A percentile compares a stretch with the other conserved stretches of the same genome.
Evolutionary conservation across 352 stramenopile species (phyloP).

Genomic region (Halophytophthora polymorphica): DNA sequence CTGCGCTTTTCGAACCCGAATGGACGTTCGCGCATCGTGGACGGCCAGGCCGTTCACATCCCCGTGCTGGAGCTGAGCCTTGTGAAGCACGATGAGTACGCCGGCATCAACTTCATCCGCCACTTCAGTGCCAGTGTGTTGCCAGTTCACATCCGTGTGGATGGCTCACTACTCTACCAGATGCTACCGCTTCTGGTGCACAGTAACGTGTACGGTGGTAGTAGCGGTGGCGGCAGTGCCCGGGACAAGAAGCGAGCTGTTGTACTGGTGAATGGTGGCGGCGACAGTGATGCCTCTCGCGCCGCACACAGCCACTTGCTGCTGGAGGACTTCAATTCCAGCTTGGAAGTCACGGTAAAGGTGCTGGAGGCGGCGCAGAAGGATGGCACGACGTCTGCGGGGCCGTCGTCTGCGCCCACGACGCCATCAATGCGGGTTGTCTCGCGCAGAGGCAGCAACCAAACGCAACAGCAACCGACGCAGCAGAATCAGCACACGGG

Average conservation of each 20-base stretch:
- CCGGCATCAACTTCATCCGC: conserved; percentile 84
- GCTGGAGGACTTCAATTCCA: conserved; percentile 71
- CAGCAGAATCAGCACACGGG: conserved; percentile 26
- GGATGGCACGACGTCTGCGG: conserved; percentile 47
- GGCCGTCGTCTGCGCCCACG: conserved; percentile 24
- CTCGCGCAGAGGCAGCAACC: conserved; percentile 19
- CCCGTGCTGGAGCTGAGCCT: conserved; percentile 73
- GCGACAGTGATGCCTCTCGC: conserved; percentile 22
- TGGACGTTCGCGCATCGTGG: conserved; percentile 40
- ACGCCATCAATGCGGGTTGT: conserved; percentile 31
- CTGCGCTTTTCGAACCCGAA: conserved; percentile 76
- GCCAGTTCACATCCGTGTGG: conserved; percentile 76
- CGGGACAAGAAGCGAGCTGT: conserved; percentile 19
- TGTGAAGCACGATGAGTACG: conserved; percentile 86
- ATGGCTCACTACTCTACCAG: conserved; percentile 78
- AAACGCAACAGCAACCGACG: conserved; percentile 11
- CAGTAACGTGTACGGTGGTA: conserved; percentile 37
- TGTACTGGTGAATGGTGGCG: conserved; percentile 24
- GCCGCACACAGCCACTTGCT: conserved; percentile 47
- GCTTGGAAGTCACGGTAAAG: conserved; percentile 66
- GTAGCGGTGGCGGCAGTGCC: conserved; percentile 6
- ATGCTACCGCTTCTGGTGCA: conserved; percentile 65
- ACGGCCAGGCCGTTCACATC: conserved; percentile 49
- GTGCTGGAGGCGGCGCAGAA: conserved; percentile 71
- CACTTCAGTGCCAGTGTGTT: conserved; percentile 74